Conservation (phyloP, 1,139 yeast species). For the Geotrichum restrictum region DNA sequence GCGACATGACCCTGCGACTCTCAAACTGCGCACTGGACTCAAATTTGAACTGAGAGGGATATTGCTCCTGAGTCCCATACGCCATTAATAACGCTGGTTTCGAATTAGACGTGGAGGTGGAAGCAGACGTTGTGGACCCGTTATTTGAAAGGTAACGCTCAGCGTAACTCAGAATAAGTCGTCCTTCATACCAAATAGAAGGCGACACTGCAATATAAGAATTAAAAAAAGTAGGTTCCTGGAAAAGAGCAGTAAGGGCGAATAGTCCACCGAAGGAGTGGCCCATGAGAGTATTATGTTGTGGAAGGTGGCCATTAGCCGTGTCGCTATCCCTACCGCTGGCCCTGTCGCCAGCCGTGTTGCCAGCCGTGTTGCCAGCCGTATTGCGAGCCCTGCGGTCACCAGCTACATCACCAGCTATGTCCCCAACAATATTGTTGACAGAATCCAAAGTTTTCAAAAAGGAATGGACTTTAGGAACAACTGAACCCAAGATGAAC, state of each 20-base stretch:
- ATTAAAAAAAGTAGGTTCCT: constrained; percentile 4
- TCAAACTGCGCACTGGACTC: constrained; percentile 12
- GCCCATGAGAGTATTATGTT: constrained; percentile 8
- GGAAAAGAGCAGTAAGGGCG: constrained; percentile 3
- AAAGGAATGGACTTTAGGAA: constrained; percentile 4
- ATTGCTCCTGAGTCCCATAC: constrained; percentile 17
- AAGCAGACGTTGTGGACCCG: no score
- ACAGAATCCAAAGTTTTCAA: no score
- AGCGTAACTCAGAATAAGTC: constrained; percentile 4
- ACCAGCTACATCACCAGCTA: no score
- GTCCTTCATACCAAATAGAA: constrained; percentile 14
- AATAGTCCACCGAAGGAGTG: constrained; percentile 17
- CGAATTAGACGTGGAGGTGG: no score
- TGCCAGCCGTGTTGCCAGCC: no score
- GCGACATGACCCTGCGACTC: constrained; percentile 8
- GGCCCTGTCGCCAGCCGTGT: no score
- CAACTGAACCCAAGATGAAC: background rate
- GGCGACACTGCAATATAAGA: constrained; percentile 14
- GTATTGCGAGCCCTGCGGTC: no score
- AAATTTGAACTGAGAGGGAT: constrained; percentile 10
- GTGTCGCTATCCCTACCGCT: no score
- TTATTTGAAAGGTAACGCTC: constrained; percentile 8
- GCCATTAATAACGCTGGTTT: constrained; percentile 10
- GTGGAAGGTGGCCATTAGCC: background rate
- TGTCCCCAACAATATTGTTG: no score